Percentiles rank a stretch among this genome's conserved stretches.
phyloP scores from a whole-genome alignment of 2,329 filamentous ascomycete genomes.

The Botrytis tulipae region DNA sequence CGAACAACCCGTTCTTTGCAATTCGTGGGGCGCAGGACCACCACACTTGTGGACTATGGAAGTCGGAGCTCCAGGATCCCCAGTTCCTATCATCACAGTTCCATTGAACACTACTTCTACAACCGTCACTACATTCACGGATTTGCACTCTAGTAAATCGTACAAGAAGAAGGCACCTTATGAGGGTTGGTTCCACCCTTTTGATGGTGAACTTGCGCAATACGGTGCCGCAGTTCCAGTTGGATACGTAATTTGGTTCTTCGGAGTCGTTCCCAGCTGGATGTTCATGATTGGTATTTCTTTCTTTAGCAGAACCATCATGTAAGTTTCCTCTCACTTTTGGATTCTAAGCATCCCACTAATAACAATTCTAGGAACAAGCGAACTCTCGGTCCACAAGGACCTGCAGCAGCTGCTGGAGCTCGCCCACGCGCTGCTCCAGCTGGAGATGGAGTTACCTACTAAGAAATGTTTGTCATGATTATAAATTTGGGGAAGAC shows the following conservation, averaged over 20 bases:
- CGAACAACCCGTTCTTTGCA: conserved; percentile 70
- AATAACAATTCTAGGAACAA: conserved; percentile 24
- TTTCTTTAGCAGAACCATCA: conserved; percentile 70
- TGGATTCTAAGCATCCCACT: conserved; percentile 18
- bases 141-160: conserved; percentile 55
- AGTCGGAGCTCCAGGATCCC: conserved; percentile 61
- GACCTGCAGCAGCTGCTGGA: conserved; percentile 26
- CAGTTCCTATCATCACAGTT: conserved; percentile 63
- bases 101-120: conserved; percentile 68
- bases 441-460: conserved; percentile 28
- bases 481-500: background rate
- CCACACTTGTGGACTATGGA: conserved; percentile 67
- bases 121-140: conserved; percentile 60
- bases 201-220: conserved; percentile 65
- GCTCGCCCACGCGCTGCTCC: conserved; percentile 32
- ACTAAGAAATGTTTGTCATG: conserved; percentile 17
- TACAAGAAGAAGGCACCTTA: conserved; percentile 49
- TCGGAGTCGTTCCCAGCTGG: conserved; percentile 70
- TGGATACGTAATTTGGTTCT: conserved; percentile 66
- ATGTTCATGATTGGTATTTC: conserved; percentile 74
- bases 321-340: conserved; percentile 55
- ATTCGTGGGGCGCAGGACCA: conserved; percentile 65
- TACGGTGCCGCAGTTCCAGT: conserved; percentile 61
- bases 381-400: conserved; percentile 22
- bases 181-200: conserved; percentile 73